These are phyloP conservation scores for Recurvomyces mirabilis DNA, from an alignment of 495 filamentous ascomycete genomes.

Conservation along the genomic window DNA sequence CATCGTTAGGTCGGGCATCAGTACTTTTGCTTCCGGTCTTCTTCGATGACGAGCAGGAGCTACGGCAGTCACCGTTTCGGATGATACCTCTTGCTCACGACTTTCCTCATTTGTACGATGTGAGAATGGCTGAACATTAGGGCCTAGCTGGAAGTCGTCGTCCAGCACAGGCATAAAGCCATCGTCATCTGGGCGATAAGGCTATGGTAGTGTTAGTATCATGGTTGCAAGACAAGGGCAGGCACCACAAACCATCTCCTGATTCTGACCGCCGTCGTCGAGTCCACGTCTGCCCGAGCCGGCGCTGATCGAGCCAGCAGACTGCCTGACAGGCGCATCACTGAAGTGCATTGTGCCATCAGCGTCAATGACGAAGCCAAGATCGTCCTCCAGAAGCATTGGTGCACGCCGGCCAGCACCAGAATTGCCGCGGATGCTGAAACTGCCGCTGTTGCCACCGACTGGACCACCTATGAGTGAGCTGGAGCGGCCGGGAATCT, in stretches of 20 bases:
- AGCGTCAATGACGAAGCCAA: conserved; percentile 48
- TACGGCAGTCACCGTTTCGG: conserved; percentile 17
- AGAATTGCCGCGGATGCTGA: conserved; percentile 30
- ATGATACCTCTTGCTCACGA: no score
- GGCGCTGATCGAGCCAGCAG: no score
- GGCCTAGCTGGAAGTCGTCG: no score
- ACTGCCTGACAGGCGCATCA: conserved; percentile 6
- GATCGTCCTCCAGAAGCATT: conserved; percentile 45
- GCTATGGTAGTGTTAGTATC: conserved; percentile 1
- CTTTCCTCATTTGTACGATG: background rate
- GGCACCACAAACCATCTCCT: conserved; percentile 19
- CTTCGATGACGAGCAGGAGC: conserved; percentile 14
- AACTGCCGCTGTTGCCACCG: conserved; percentile 25
- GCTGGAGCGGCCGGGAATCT: conserved; percentile 22
- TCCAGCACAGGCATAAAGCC: conserved; percentile 14
- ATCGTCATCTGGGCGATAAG: conserved; percentile 13
- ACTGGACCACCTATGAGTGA: conserved; percentile 21
- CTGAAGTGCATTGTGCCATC: conserved; percentile 44
- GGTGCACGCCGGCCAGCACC: conserved; percentile 8
- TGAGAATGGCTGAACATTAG: background rate
- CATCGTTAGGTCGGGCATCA: conserved; percentile 22
- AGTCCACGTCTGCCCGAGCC: no score
- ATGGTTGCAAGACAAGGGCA: background rate
- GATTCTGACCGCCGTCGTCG: conserved; percentile 28
- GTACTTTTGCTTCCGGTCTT: conserved; percentile 12